A percentile compares a stretch with the other conserved stretches of the same genome.
Evolutionary conservation across 352 stramenopile genomes (phyloP).

Genomic region (Pythium pyrilobum): DNA sequence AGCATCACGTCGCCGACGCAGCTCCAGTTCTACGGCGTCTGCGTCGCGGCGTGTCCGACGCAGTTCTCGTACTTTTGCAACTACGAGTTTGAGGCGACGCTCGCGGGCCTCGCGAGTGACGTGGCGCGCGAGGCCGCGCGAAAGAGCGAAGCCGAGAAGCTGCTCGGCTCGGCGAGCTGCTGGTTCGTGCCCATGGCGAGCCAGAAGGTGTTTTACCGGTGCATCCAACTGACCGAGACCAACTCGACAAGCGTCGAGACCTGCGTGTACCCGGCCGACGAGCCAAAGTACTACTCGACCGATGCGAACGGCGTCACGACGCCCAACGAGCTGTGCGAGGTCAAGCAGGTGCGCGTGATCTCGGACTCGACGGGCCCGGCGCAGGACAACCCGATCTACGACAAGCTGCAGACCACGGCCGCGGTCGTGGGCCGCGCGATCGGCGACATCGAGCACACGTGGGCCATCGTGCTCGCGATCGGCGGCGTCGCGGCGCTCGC

Average conservation of each 20-base stretch:
- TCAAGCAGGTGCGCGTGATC: constrained; percentile 57
- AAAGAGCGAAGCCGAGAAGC: constrained; percentile 31
- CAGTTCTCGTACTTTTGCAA: constrained; percentile 58
- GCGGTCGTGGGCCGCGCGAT: constrained; percentile 58
- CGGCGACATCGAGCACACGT: constrained; percentile 64
- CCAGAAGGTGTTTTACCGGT: constrained; percentile 71
- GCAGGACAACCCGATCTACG: constrained; percentile 70
- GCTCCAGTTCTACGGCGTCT: constrained; percentile 71
- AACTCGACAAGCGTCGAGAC: constrained; percentile 59
- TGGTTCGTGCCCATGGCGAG: constrained; percentile 67
- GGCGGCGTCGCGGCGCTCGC: constrained; percentile 42
- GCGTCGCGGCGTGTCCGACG: constrained; percentile 50
- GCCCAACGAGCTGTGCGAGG: constrained; percentile 68
- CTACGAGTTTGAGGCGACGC: constrained; percentile 52
- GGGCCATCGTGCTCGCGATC: constrained; percentile 50
- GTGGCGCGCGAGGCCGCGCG: constrained; percentile 35
- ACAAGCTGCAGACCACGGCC: constrained; percentile 56
- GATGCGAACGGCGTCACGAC: constrained; percentile 35
- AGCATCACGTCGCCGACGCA: constrained; percentile 40
- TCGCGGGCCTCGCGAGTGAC: constrained; percentile 46
- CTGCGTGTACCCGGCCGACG: constrained; percentile 63
- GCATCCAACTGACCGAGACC: constrained; percentile 58
- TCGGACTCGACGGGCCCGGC: constrained; percentile 49
- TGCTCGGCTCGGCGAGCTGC: constrained; percentile 37
- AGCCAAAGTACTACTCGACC: constrained; percentile 60